Conservation (phyloP, 352 stramenopile genomes). For the Pythium aphanidermatum region DNA sequence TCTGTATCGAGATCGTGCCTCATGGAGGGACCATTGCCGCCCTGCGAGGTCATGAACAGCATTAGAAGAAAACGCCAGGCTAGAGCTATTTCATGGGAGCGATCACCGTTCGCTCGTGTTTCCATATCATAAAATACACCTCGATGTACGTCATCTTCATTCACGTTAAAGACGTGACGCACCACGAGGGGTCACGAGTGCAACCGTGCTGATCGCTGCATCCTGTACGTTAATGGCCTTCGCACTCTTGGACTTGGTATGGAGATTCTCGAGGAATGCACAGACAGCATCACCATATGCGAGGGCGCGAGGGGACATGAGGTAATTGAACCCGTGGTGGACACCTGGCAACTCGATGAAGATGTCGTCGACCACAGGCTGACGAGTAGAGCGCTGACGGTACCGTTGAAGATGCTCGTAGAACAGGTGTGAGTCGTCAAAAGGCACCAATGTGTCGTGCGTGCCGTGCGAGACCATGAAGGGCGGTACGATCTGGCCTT, state of each 20-base stretch:
- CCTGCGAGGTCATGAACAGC: too few species aligned
- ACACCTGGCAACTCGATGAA: constrained; percentile 56
- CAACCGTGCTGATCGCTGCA: neutral
- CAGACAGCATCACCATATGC: constrained; percentile 63
- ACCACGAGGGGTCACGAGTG: constrained; percentile 1
- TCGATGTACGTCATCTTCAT: neutral
- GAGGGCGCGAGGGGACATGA: constrained; percentile 59
- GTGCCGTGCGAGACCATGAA: constrained; percentile 69
- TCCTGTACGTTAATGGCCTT: neutral
- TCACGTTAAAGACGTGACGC: constrained; percentile 9
- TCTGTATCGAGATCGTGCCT: too few species aligned
- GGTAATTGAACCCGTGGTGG: constrained; percentile 74
- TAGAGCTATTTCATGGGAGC: too few species aligned
- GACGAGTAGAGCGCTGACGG: constrained; percentile 16
- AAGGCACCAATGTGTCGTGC: constrained; percentile 64
- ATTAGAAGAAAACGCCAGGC: too few species aligned
- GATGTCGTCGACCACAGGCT: constrained; percentile 34
- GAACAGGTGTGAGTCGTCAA: constrained; percentile 65
- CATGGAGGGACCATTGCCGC: too few species aligned
- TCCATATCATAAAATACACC: neutral
- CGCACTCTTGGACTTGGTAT: constrained; percentile 33
- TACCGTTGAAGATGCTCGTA: constrained; percentile 47
- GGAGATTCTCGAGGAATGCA: constrained; percentile 52
- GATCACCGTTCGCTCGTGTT: too few species aligned
- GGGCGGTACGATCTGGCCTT: constrained; percentile 41